A percentile compares a stretch with the other conserved stretches of the same genome.
Conservation (phyloP, 2,329 filamentous ascomycete genomes). For the Penicillium sp. region DNA sequence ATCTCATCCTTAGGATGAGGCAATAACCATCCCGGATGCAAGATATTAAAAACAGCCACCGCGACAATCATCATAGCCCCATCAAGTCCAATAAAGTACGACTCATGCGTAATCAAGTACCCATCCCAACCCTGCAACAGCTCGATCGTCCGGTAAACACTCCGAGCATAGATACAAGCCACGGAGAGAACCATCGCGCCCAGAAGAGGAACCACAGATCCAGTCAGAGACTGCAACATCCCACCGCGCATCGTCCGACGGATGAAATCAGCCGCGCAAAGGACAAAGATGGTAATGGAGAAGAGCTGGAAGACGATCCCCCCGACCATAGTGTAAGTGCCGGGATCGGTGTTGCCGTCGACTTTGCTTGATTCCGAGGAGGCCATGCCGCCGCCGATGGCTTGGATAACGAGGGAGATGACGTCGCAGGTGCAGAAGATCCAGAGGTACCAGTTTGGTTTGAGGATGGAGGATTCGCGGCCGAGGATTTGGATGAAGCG, state of each 20-base stretch:
- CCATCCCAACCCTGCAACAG: constrained; percentile 48
- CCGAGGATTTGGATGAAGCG: constrained; percentile 44
- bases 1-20: constrained; percentile 12
- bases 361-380: constrained; percentile 41
- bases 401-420: constrained; percentile 52
- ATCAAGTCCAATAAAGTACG: constrained; percentile 48
- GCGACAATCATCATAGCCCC: constrained; percentile 46
- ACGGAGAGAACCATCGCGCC: constrained; percentile 41
- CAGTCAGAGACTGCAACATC: constrained; percentile 19
- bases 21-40: constrained; percentile 43
- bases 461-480: constrained; percentile 40
- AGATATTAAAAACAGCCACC: constrained; percentile 42
- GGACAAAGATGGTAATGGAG: constrained; percentile 50
- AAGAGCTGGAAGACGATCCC: constrained; percentile 55
- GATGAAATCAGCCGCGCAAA: constrained; percentile 46
- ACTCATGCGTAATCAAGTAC: constrained; percentile 47
- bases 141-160: constrained; percentile 49
- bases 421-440: constrained; percentile 51
- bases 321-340: constrained; percentile 47
- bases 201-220: constrained; percentile 30
- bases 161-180: constrained; percentile 44
- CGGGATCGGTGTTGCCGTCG: constrained; percentile 43
- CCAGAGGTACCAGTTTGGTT: constrained; percentile 43
- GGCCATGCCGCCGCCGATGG: constrained; percentile 51
- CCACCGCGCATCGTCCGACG: constrained; percentile 27